Base-by-base conservation (phyloP, 2,329 filamentous ascomycete genomes). In the Pezicula carpinea region DNA sequence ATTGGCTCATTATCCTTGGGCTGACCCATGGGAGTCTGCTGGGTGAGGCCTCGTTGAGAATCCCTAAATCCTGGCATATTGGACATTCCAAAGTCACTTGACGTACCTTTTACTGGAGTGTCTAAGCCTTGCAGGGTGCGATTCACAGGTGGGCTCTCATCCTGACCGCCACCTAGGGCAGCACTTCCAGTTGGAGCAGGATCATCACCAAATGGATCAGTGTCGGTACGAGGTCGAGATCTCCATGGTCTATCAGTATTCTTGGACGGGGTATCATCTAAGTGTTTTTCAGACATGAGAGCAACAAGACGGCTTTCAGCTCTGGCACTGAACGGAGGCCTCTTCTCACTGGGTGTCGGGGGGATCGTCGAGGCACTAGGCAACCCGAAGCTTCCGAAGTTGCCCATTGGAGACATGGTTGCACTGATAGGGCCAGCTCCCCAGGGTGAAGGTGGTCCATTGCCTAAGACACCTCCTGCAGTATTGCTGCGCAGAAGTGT, bases 321-420 rank as follows among this genome's bases (percentile, higher is more conserved):
- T 48, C 85, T 76, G 22, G 79, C 68, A 60, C 79, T 83, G 59
- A 85, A 79, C 8, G 76, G 75, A 22, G 79, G 63, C 57, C 87
- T 82, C 70, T 93, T 95, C 46, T 95, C 89, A 4, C 76, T 71
- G 6, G 74, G 68, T 23, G 80, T 73, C 6, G 77, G 68, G 15
- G 78, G 72, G 29, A 76, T 74, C 23, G 73, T 69, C 3, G 79
- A 67, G 40, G 70, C 68, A 32, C 64, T 67, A 11, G 69, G 71
- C 44, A 95, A 66, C n/a, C 87, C 84, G 66, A 97, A 97, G 59
- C 83, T 93, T 10, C 92, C 92, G 67, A 99, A 99, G 18, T 84
- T 84, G 29, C 92, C 90, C 74, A 91, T 87, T 2, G 83, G 80
- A 6, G 83, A 77, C 57, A 87, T 81, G 11, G 80, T 77, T 36